Base-by-base conservation (phyloP, 2,329 filamentous ascomycete genomes). In the Fulvia fulva region DNA sequence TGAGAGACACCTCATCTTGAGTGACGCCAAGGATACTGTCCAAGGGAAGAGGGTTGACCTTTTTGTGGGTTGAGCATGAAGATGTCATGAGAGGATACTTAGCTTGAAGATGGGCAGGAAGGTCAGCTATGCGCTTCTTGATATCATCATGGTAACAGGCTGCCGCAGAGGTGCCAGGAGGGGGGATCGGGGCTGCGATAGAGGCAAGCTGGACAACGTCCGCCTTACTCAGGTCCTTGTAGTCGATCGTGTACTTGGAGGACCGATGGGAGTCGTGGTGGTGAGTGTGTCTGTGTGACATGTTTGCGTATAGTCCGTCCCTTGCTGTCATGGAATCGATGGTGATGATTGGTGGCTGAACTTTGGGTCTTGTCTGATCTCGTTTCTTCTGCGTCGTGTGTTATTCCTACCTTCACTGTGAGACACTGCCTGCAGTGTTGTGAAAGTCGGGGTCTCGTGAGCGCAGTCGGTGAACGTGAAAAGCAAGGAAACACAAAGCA, bases 71-170 rank as follows among this genome's bases (percentile, higher is more conserved):
- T 30, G 30, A 34, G 30, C 50, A 52, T 16, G 22, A 25, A 41
- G 50, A 21, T 16, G 50, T 25, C 5, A 30, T 19, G 26, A 43
- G 22, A 9, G 63, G 54, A 21, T 57, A 16, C 28, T 58, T 64
- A 52, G 51, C 52, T 22, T 53, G 59, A 5, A 70, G 61, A 46
- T 67, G 64, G 6, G 59, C 14, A 4, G 68, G 67, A 1, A 70
- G 53, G n/a, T 56, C 46, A 9, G 52, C 23, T 43, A 69, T 67
- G 12, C 53, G 44, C 22, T 58, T 26, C 21, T 59, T 64, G 25
- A 60, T 58, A 34, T 46, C 47, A n/a, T 53, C 34, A 16, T 53
- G 45, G 45, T 62, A 61, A 3, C 55, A 34, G 16, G 58, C 41
- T 25, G 51, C 30, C 11, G 53, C 32, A 21, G 56, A 16, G 8